Evolutionary conservation across 2,329 filamentous ascomycete genomes (phyloP).

Genomic region (Colletotrichum phormii): DNA sequence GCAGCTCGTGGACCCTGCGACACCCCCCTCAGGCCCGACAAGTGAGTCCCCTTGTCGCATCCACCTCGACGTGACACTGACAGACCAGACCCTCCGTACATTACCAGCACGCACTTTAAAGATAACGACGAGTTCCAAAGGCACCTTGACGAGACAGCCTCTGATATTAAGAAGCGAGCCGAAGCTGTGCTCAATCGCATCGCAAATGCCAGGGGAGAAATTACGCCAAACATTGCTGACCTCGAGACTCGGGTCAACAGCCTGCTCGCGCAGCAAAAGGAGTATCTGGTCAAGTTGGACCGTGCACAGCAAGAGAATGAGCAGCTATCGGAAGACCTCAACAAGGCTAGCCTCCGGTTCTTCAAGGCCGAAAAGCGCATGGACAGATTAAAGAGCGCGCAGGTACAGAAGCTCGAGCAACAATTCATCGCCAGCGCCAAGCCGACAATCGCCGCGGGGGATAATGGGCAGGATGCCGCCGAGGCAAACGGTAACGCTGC

Average conservation of each 20-base stretch:
- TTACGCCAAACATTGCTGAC: constrained; percentile 76
- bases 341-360: constrained; percentile 89
- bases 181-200: constrained; percentile 74
- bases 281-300: constrained; percentile 80
- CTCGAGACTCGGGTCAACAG: constrained; percentile 81
- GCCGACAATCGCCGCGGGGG: constrained; percentile 57
- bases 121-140: constrained; percentile 80
- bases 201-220: constrained; percentile 60
- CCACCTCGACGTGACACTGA: constrained; percentile 41
- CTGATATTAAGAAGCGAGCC: constrained; percentile 80
- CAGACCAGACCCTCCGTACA: constrained; percentile 62
- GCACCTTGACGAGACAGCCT: constrained; percentile 81
- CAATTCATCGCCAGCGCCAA: constrained; percentile 81
- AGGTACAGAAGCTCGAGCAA: constrained; percentile 92
- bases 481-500: constrained; percentile 68
- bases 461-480: constrained; percentile 66
- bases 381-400: constrained; percentile 87
- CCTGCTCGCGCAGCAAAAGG: constrained; percentile 85
- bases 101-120: constrained; percentile 71
- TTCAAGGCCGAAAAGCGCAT: constrained; percentile 96
- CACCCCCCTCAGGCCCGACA: constrained; percentile 45
- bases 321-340: constrained; percentile 85
- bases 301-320: constrained; percentile 83
- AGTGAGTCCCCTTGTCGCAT: constrained; percentile 23
- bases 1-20: constrained; percentile 63